These are phyloP conservation scores for Solanum aculeatissimum DNA, from an alignment of 305 asterid species.

Conservation along the genomic window DNA sequence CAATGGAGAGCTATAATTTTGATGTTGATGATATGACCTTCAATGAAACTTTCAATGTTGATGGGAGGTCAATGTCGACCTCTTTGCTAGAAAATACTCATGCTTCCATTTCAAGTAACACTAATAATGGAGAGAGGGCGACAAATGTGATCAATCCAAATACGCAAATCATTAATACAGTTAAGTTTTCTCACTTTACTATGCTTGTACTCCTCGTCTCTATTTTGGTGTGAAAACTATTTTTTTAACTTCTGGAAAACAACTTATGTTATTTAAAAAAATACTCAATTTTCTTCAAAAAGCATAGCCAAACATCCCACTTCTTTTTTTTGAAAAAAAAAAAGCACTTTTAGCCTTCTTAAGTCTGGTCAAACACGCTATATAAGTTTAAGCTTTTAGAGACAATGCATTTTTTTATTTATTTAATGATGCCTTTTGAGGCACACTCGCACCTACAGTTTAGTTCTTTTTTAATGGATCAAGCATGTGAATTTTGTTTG, in stretches of 20 bases:
- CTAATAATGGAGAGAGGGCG: too few relatives aligned
- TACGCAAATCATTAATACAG: neutral
- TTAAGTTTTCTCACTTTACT: neutral
- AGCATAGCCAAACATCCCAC: neutral
- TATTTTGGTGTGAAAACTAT: neutral
- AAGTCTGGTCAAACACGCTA: neutral
- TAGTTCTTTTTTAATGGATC: too few relatives aligned
- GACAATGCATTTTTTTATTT: neutral
- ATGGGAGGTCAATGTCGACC: too few relatives aligned
- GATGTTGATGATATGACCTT: too few relatives aligned
- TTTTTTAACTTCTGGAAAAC: too few relatives aligned
- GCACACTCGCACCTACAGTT: neutral
- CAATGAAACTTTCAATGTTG: too few relatives aligned
- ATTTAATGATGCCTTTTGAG: neutral
- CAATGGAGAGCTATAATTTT: too few relatives aligned
- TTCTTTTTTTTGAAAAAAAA: too few relatives aligned
- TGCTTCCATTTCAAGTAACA: too few relatives aligned
- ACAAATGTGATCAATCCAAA: neutral
- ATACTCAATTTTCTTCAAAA: neutral
- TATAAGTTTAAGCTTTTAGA: neutral
- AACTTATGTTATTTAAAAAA: too few relatives aligned
- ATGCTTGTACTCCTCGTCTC: neutral
- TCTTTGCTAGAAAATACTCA: too few relatives aligned
- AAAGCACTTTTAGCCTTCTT: neutral
- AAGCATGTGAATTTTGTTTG: too few relatives aligned